Percentiles rank a stretch among this genome's conserved stretches.
phyloP scores from a whole-genome alignment of 2,329 filamentous ascomycete species.

The Cladosporium velox region DNA sequence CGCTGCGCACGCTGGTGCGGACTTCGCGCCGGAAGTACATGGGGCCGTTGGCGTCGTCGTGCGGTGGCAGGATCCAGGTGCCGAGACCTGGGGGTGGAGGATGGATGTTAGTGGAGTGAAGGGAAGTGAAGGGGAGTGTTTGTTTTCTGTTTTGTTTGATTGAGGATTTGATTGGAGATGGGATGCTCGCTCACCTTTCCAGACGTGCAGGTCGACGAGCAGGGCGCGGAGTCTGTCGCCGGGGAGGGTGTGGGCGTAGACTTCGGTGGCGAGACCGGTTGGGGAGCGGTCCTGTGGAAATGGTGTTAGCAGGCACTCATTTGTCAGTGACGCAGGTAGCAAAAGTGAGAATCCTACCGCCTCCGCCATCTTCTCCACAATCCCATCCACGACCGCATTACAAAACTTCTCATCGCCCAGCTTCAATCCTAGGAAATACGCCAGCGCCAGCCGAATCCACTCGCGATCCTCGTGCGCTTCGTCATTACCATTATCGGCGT shows the following conservation, averaged over 20 bases:
- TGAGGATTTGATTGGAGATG: not conserved
- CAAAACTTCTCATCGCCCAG: conserved; percentile 31
- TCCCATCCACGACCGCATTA: conserved; percentile 29
- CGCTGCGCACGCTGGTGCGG: not conserved
- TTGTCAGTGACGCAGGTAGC: too few species aligned
- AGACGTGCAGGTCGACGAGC: conserved; percentile 31
- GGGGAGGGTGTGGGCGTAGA: conserved; percentile 22
- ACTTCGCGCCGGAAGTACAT: conserved; percentile 23
- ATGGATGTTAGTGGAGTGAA: not conserved
- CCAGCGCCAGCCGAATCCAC: conserved; percentile 25
- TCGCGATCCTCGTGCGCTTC: conserved; percentile 25
- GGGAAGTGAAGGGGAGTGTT: not conserved
- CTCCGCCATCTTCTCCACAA: conserved; percentile 23
- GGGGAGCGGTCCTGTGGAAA: conserved; percentile 22
- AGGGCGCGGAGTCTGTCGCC: conserved; percentile 26
- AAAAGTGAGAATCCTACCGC: not conserved
- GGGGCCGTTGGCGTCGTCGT: conserved; percentile 28
- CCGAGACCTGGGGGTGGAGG: conserved; percentile 3
- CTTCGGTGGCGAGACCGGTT: conserved; percentile 27
- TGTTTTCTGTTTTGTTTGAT: too few species aligned
- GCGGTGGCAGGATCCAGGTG: conserved; percentile 20
- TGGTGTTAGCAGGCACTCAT: too few species aligned
- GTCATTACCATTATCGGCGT: conserved; percentile 11
- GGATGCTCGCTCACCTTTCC: conserved; percentile 17
- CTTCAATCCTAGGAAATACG: conserved; percentile 32